phyloP scores from a whole-genome alignment of 2,329 filamentous ascomycete species.

The Aspergillus proliferans region DNA sequence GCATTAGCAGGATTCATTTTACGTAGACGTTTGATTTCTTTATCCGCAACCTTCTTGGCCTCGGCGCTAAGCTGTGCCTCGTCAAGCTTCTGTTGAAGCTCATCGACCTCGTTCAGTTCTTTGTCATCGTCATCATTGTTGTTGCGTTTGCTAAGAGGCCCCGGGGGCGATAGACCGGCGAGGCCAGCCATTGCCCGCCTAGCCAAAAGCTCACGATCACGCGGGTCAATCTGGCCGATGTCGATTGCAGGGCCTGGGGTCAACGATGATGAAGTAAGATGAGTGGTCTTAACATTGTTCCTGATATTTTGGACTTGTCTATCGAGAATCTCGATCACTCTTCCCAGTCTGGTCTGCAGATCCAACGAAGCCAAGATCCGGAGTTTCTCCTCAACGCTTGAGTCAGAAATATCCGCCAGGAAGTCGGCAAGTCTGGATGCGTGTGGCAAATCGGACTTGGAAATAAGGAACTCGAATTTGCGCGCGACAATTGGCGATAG shows the following conservation, averaged over 20 bases:
- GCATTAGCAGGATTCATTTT: constrained; percentile 97
- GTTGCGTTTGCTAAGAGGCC: constrained; percentile 37
- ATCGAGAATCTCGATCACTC: constrained; percentile 76
- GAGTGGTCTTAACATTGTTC: constrained; percentile 77
- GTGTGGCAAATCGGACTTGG: constrained; percentile 71
- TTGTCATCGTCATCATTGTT: constrained; percentile 61
- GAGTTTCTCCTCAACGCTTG: constrained; percentile 84
- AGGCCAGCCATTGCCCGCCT: constrained; percentile 39
- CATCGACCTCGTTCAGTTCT: constrained; percentile 82
- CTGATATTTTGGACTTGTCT: constrained; percentile 79
- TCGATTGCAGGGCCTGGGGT: constrained; percentile 56
- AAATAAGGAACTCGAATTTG: constrained; percentile 80
- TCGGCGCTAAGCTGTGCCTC: constrained; percentile 75
- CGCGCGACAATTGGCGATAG: constrained; percentile 81
- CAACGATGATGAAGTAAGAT: constrained; percentile 62
- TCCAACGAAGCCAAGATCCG: constrained; percentile 76
- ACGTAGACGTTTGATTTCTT: constrained; percentile 78
- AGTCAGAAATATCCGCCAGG: constrained; percentile 88
- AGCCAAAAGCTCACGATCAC: constrained; percentile 40
- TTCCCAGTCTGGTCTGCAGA: constrained; percentile 69
- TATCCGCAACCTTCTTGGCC: constrained; percentile 80
- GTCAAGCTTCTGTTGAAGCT: constrained; percentile 81
- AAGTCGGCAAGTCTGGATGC: constrained; percentile 88
- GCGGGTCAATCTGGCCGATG: constrained; percentile 45
- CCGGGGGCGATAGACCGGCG: constrained; percentile 36